Percentiles rank a stretch among this genome's conserved stretches.
phyloP scores from a whole-genome alignment of 306 rosid species.

The Castanea sativa region DNA sequence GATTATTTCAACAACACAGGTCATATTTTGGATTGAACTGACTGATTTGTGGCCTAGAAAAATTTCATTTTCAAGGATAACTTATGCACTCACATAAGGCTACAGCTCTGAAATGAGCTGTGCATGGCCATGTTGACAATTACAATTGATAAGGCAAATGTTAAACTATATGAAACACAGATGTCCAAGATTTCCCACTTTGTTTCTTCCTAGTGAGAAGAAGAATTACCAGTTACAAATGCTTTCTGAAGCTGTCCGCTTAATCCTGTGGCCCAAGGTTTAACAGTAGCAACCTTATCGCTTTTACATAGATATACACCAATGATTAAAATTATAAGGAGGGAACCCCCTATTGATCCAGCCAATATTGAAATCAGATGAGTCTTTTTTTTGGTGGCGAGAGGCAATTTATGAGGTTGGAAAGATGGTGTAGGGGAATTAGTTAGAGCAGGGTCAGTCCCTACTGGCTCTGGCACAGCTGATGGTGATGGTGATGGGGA shows the following conservation, averaged over 20 bases:
- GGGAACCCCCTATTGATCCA: constrained; percentile 47
- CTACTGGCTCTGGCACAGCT: background rate
- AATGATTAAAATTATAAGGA: constrained; percentile 31
- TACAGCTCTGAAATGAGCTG: background rate
- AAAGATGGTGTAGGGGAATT: background rate
- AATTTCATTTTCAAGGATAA: background rate
- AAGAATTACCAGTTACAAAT: constrained; percentile 70
- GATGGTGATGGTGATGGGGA: background rate
- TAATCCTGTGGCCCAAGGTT: constrained; percentile 94
- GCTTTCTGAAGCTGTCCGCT: constrained; percentile 99
- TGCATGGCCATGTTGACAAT: constrained; percentile 1
- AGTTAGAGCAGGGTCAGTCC: background rate
- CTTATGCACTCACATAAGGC: background rate
- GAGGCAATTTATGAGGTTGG: background rate
- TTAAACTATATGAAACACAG: background rate
- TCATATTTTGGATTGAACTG: background rate
- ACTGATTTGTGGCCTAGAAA: background rate
- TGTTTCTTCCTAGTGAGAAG: background rate
- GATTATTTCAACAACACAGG: constrained; percentile 12
- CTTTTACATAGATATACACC: constrained; percentile 48
- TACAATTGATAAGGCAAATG: background rate
- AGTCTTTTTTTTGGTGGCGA: background rate
- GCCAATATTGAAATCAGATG: constrained; percentile 26
- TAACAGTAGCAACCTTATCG: constrained; percentile 73
- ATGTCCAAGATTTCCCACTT: background rate